Base-by-base conservation (phyloP, 768 basidiomycete species). In the Tylopilus subfusipes region DNA sequence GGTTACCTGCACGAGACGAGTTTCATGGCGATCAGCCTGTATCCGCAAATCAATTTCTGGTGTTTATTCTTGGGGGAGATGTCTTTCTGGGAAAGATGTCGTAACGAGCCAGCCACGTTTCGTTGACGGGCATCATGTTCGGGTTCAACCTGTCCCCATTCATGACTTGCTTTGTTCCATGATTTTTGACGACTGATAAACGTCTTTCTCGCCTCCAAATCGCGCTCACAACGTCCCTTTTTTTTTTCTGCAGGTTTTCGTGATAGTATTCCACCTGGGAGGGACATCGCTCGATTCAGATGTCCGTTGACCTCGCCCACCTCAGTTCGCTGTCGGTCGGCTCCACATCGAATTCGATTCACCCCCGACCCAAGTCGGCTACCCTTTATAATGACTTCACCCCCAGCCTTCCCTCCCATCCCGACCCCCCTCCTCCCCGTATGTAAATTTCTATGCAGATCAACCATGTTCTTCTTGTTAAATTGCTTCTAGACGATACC, bases 381-480 rank as follows among this genome's bases (percentile, higher is more conserved):
- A 21, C 58, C 30, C 52, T 56, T 58, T 59, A 60, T 62, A 56
- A 72, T 61, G 68, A 61, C 53, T 38, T 38, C n/a, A 38, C 38
- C n/a, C 38, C n/a, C 38, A 34, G 5, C 19, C 25, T 47, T n/a
- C 24, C 50, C 33, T 30, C 12, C 40, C 47, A 33, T 27, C 54
- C 42, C 4, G 16, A 39, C 25, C 27, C 46, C 44, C 13, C 50
- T 6, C 43, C 34, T 50, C 62, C 62, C 19, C 48, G 68, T 70
- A 62, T 57, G 63, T 58, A 51, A 48, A 36, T 43, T 60, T 48
- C 54, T 47, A 42, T 57, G 24, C 30, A 9, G 30, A 34, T 70
- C 45, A 70, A 68, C 38, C 75, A 16, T 68, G 18, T 42, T 65
- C 16, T 66, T 75, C 36, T 73, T 78, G 57, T 72, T 74, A 44